Conservation (phyloP, 169 alveolate species). For the Sarcocystis neurona region DNA sequence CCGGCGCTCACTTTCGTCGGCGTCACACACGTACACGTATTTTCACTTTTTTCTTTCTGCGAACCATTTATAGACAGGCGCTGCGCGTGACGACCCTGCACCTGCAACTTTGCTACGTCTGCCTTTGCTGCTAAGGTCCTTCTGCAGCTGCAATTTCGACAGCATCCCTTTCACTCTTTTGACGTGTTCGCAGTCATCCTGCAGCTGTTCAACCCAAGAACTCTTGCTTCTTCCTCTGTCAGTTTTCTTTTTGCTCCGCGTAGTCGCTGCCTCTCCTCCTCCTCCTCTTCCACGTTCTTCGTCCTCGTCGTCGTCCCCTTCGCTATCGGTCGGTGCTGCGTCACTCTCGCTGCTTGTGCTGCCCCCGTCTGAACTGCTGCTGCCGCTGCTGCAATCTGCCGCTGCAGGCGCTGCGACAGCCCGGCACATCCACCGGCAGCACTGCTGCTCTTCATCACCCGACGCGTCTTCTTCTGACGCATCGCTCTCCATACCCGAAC, state of each 20-base stretch:
- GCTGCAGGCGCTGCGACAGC: too few species aligned
- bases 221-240: neutral
- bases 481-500: too few species aligned
- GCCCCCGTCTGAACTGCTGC: too few species aligned
- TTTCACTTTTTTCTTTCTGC: constrained; percentile 37
- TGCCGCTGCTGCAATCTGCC: too few species aligned
- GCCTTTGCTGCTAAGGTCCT: neutral
- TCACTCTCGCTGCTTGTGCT: neutral
- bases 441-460: too few species aligned
- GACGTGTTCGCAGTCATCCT: neutral
- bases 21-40: neutral
- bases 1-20: neutral
- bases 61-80: constrained; percentile 37
- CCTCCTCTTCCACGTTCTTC: neutral
- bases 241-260: neutral
- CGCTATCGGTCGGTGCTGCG: neutral
- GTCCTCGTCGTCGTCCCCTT: neutral
- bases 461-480: too few species aligned
- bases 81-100: neutral
- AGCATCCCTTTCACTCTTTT: neutral
- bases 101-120: neutral
- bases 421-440: too few species aligned
- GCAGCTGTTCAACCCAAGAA: neutral
- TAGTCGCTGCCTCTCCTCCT: neutral
- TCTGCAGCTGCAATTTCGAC: constrained; percentile 14